Percentiles rank a stretch among this genome's conserved stretches.
Conservation (phyloP, 768 basidiomycete species). For the Boletus rubescentipes region DNA sequence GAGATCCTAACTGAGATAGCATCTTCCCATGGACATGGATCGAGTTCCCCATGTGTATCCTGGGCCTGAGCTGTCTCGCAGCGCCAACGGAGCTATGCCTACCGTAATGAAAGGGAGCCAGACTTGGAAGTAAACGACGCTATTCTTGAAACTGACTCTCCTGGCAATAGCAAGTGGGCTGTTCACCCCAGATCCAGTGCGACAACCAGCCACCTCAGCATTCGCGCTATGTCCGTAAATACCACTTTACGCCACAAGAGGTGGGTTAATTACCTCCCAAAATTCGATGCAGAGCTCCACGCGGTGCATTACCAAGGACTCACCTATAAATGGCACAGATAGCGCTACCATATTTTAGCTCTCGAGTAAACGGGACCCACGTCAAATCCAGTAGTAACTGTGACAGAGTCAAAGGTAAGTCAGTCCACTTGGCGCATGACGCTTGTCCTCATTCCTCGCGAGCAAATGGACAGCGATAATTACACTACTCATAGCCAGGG, state of each 20-base stretch:
- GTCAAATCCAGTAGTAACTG: background rate
- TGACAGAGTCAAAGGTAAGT: slow-evolving; percentile 1
- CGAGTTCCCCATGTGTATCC: background rate
- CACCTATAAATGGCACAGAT: slow-evolving; percentile 4
- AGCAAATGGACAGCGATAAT: slow-evolving; percentile 18
- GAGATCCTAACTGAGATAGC: background rate
- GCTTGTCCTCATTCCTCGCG: background rate
- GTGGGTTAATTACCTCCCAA: background rate
- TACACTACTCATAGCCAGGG: slow-evolving; percentile 10
- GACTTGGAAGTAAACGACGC: background rate
- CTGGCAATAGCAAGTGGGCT: background rate
- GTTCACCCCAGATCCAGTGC: background rate
- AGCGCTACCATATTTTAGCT: background rate
- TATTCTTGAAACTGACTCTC: background rate
- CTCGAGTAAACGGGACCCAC: background rate
- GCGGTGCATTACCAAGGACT: background rate
- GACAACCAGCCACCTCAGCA: background rate
- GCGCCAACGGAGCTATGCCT: background rate
- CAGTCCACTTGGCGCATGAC: background rate
- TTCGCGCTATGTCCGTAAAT: background rate
- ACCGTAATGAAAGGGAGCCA: background rate
- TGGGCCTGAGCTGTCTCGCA: background rate
- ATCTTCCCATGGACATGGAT: background rate
- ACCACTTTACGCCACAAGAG: background rate
- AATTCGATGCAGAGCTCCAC: background rate